A percentile compares a stretch with the other conserved stretches of the same genome.
These are phyloP conservation scores for Rhizopogon vulgaris DNA, from an alignment of 768 basidiomycete genomes.

Conservation along the genomic window DNA sequence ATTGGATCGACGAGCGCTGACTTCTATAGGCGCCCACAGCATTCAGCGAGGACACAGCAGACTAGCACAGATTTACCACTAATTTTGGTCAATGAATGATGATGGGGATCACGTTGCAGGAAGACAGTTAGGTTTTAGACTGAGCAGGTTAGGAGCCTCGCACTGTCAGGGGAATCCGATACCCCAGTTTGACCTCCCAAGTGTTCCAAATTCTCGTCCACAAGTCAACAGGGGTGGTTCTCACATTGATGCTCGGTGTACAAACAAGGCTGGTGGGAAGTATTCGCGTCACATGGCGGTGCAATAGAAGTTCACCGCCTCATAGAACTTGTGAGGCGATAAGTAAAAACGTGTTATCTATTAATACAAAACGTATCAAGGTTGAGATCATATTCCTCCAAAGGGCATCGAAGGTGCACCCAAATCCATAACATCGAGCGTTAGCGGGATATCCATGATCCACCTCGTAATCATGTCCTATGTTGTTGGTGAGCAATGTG, in stretches of 20 bases:
- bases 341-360: neutral
- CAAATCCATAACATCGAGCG: constrained; percentile 1
- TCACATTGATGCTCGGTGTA: neutral
- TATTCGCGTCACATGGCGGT: neutral
- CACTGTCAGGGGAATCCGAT: no score
- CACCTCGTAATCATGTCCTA: constrained; percentile 59
- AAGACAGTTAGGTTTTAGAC: no score
- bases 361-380: neutral
- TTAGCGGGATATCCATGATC: constrained; percentile 48
- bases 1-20: neutral
- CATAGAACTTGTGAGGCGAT: neutral
- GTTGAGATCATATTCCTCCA: neutral
- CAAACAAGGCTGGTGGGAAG: no score
- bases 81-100: neutral
- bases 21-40: neutral
- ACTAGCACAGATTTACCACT: neutral
- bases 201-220: no score
- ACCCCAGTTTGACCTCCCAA: no score
- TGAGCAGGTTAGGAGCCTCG: no score
- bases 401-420: neutral
- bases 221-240: neutral
- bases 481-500: neutral
- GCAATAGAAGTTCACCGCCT: neutral
- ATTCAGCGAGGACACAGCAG: neutral
- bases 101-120: no score